Evolutionary conservation across 2,329 filamentous ascomycete species (phyloP).

Genomic region (Monosporascus ibericus): DNA sequence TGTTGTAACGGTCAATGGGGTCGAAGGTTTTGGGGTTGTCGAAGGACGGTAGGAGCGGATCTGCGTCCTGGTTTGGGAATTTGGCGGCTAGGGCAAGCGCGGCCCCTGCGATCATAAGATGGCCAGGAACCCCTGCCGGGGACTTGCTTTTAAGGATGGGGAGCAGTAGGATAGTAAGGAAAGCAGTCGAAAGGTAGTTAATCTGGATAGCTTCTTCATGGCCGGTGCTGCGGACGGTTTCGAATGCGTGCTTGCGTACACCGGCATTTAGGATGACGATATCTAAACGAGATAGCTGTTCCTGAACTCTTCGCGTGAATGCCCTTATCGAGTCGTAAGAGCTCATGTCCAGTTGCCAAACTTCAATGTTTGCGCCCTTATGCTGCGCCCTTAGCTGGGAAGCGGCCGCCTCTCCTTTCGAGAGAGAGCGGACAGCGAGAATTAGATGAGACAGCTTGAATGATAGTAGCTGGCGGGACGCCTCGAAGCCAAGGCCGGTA

Average conservation of each 20-base stretch:
- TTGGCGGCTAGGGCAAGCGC: conserved; percentile 11
- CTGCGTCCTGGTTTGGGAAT: conserved; percentile 16
- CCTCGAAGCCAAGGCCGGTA: conserved; percentile 41
- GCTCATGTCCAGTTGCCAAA: conserved; percentile 44
- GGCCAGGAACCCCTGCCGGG: neutral
- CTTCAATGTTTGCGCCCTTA: conserved; percentile 33
- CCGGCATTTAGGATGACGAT: conserved; percentile 42
- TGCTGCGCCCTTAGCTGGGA: conserved; percentile 20
- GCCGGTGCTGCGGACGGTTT: conserved; percentile 20
- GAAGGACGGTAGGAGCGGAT: conserved; percentile 20
- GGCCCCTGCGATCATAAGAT: conserved; percentile 9
- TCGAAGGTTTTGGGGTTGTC: conserved; percentile 23
- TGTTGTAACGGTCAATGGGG: conserved; percentile 16
- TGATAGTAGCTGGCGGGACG: conserved; percentile 31
- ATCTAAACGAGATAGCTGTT: conserved; percentile 31
- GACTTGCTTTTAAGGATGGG: conserved; percentile 25
- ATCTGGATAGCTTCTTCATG: conserved; percentile 36
- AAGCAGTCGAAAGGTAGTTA: conserved; percentile 31
- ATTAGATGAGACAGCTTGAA: conserved; percentile 36
- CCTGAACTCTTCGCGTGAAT: conserved; percentile 30
- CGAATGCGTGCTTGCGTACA: conserved; percentile 17
- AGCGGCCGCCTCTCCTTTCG: conserved; percentile 37
- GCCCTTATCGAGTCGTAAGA: conserved; percentile 37
- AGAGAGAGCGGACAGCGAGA: conserved; percentile 37
- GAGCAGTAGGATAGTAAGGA: conserved; percentile 28